Conservation (phyloP, 78 protist genomes). For the Andalucia godoyi region DNA sequence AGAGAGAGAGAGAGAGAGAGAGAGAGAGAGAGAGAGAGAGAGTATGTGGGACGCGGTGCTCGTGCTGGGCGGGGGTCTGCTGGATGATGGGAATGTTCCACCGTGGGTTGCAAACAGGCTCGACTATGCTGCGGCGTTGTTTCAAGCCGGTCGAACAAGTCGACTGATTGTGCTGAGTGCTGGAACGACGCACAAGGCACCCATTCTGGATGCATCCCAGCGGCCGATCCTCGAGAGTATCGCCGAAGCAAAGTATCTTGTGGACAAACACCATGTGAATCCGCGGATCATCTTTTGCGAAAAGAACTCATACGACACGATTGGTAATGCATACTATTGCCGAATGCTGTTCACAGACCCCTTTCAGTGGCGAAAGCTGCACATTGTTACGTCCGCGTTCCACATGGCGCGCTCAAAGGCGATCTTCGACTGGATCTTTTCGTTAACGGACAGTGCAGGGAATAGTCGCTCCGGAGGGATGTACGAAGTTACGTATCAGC, state of each 20-base stretch:
- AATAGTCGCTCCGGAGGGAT: no score
- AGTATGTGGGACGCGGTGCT: not conserved
- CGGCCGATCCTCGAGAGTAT: not conserved
- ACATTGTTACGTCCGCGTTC: not conserved
- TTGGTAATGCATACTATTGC: constrained; percentile 19
- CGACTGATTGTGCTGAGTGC: not conserved
- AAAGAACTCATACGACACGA: constrained; percentile 10
- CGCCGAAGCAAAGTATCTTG: not conserved
- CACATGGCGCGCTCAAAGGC: constrained; percentile 12
- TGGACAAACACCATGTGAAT: not conserved
- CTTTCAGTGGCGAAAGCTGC: not conserved
- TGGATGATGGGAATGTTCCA: no score
- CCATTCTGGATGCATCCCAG: not conserved
- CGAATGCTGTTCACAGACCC: constrained; percentile 2
- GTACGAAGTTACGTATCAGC: no score
- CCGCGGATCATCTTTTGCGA: not conserved
- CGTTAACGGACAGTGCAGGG: no score
- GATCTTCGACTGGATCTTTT: constrained; percentile 15
- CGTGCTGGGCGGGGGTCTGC: not conserved
- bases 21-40: not conserved
- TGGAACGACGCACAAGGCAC: constrained; percentile 9
- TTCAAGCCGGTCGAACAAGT: no score
- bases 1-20: not conserved
- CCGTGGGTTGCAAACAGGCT: no score
- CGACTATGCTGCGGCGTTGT: no score